Conservation (phyloP, 139 green algal genomes). For the Coelastrella sp. region DNA sequence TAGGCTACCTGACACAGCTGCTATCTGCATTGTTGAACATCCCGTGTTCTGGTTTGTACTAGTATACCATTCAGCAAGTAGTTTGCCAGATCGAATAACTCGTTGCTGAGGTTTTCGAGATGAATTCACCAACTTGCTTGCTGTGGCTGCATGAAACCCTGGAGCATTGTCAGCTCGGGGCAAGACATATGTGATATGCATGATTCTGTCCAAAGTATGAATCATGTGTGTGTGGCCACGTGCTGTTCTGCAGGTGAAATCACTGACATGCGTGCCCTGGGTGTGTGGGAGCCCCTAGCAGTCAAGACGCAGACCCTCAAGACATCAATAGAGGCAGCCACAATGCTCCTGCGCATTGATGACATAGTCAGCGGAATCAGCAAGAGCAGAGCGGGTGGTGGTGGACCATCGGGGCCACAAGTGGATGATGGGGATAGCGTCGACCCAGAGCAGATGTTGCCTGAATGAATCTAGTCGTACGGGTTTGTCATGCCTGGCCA, state of each 20-base stretch:
- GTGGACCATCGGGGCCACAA: conserved; percentile 5
- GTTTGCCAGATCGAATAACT: too few relatives aligned
- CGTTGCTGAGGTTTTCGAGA: too few relatives aligned
- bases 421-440: conserved; percentile 72
- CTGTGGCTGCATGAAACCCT: too few relatives aligned
- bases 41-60: too few relatives aligned
- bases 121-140: too few relatives aligned
- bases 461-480: conserved; percentile 58
- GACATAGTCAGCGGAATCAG: conserved; percentile 97
- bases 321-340: conserved; percentile 93
- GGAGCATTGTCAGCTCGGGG: too few relatives aligned
- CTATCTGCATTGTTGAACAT: too few relatives aligned
- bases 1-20: too few relatives aligned
- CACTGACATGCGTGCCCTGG: conserved; percentile 95
- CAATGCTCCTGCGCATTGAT: conserved; percentile 98
- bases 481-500: too few relatives aligned
- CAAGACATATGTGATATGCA: too few relatives aligned
- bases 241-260: conserved; percentile 75
- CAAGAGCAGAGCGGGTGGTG: conserved; percentile 70
- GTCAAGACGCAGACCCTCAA: conserved; percentile 98
- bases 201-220: neutral
- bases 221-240: neutral
- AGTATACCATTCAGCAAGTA: too few relatives aligned
- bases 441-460: conserved; percentile 84
- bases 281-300: conserved; percentile 97